Base-by-base conservation (phyloP, 2,329 filamentous ascomycete genomes). In the Nigrospora osmanthi region DNA sequence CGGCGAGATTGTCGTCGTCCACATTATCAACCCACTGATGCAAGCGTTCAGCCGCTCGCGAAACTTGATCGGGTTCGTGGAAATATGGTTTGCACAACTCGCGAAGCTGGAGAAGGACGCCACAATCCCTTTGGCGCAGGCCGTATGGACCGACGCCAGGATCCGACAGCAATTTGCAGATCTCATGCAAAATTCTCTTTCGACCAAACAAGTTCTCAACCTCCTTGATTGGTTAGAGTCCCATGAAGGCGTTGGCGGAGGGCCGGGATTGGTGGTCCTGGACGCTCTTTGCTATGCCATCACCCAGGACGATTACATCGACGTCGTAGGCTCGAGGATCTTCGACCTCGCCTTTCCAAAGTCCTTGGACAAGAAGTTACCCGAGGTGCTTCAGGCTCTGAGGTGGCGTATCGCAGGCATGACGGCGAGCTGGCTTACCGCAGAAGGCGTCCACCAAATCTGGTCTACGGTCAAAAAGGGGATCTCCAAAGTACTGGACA, bases 21-120 rank as follows among this genome's bases (percentile, higher is more conserved):
- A 58, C 15, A 56, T 69, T 10, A 46, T 68, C 31, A 47, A 66
- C 33, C 67, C 67, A n/a, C 52, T 72, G 11, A 62, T 68, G 57
- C 52, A 54, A 15, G 65, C 62, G n/a, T 71, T 68, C 48, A 52
- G 61, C 15, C 63, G 62, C 47, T 59, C 64, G 35, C 61, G 69
- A 46, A 60, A 70, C 48, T 51, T 70, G 5, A 54, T 59, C 16
- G 62, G 60, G 2, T 71, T 71, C 41, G 50, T 69, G 16, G 57
- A 52, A 11, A 60, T 60, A 43, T 71, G 67, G 68, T 60, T 59
- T 47, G 40, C 58, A 37, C 53, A 50, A 35, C 48, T 63, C 51
- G 52, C 17, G 48, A 55, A 45, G 42, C 46, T 31, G 17, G 37
- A 37, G 40, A 16, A 19, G 23, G 40, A 42, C 32, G 37, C 44